Evolutionary conservation across 768 basidiomycete species (phyloP), one percentile per base, ranked within the genome.

Genomic region (Dendrothele bispora): DNA sequence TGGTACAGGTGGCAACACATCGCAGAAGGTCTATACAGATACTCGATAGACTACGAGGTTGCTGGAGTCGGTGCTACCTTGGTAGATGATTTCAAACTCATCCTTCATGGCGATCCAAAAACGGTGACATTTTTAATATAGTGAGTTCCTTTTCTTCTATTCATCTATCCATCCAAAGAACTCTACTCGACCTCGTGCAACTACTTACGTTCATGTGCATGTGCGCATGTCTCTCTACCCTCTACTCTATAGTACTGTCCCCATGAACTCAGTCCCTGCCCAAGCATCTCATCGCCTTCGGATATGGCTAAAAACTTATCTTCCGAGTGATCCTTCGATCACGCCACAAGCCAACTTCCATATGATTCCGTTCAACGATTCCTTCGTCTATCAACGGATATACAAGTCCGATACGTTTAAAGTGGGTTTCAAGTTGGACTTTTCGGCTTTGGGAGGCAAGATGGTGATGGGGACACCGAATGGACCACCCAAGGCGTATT

Each of bases 391-490:
- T 61, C 83, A 84, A 54, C 79, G 84, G 17, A 67, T 87, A 58
- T 86, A 79, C 77, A 83, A 83, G 62, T 70, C 69, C 18, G 84
- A 86, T 55, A 63, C 67, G 14, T 80, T 86, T 61, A 84, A 82
- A 57, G 56, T 87, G 14, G 84, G 84, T 15, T 71, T 72, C 0
- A 61, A 70, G 24, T 74, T 86, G 26, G 71, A 79, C 50, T 86
- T 86, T 49, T 72, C 72, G 7, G 61, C 73, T 1, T 58, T 83
- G 35, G 73, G 79, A 5, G 57, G 56, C 28, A 78, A 72, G 55
- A 65, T 82, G 58, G 59, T 80, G 15, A 77, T 83, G 67, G 84
- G 72, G 8, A 70, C 74, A 49, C 47, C 68, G 7, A 57, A 59
- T 39, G 71, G 71, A 14, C 54, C 63, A 20, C 71, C 73, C 21